Percentiles rank a stretch among this genome's conserved stretches.
phyloP scores from a whole-genome alignment of 306 rosid species.

The Hippophae tibetana region DNA sequence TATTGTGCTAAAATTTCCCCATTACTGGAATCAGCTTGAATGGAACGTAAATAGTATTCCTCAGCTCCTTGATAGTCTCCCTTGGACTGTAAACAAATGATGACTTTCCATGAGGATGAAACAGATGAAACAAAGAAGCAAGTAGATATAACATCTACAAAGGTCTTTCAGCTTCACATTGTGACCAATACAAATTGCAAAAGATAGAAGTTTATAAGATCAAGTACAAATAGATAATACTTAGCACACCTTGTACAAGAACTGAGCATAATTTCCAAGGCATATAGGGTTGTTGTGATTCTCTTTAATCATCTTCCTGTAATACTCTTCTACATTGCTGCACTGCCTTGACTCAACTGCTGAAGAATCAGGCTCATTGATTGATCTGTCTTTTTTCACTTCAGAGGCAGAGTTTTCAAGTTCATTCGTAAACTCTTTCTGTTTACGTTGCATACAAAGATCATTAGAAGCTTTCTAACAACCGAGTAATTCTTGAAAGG shows the following conservation, averaged over 20 bases:
- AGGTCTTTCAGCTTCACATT: neutral
- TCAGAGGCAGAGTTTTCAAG: slow-evolving; percentile 15
- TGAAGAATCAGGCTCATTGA: slow-evolving; percentile 18
- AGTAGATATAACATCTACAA: too few species aligned
- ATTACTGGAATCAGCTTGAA: slow-evolving; percentile 49
- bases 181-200: neutral
- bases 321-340: slow-evolving; percentile 29
- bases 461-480: slow-evolving; percentile 14
- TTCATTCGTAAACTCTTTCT: slow-evolving; percentile 16
- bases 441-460: slow-evolving; percentile 29
- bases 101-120: neutral
- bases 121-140: too few species aligned
- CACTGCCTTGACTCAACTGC: slow-evolving; percentile 16
- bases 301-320: slow-evolving; percentile 46
- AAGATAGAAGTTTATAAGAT: neutral
- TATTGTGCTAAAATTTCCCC: slow-evolving; percentile 55
- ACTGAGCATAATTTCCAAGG: slow-evolving; percentile 61
- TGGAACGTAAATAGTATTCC: slow-evolving; percentile 44
- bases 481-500: slow-evolving; percentile 1
- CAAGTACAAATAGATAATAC: slow-evolving; percentile 6
- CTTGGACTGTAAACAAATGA: slow-evolving; percentile 42
- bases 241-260: slow-evolving; percentile 56
- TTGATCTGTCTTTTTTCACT: slow-evolving; percentile 13
- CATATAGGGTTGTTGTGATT: slow-evolving; percentile 48
- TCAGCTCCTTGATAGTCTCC: slow-evolving; percentile 59